phyloP scores from a whole-genome alignment of 768 basidiomycete genomes.

The Rhizopogon salebrosus region DNA sequence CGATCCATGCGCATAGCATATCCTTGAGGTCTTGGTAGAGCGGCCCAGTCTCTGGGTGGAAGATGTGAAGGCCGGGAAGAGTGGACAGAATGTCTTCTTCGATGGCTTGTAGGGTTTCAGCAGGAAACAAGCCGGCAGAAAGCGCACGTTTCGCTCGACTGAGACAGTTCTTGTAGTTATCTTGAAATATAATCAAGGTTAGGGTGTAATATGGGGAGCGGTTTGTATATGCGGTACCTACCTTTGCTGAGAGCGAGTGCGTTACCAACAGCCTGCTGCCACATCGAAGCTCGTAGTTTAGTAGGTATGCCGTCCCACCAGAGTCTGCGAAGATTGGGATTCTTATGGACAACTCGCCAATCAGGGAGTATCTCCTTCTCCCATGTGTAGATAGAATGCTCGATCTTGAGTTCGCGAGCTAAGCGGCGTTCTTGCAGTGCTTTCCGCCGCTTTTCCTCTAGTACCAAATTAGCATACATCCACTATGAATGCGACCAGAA shows the following conservation, averaged over 20 bases:
- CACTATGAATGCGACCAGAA: neutral
- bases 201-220: neutral
- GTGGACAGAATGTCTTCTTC: conserved; percentile 74
- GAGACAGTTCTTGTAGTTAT: conserved; percentile 66
- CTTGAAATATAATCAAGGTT: conserved; percentile 30
- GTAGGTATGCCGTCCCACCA: conserved; percentile 92
- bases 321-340: conserved; percentile 57
- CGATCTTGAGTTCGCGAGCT: conserved; percentile 60
- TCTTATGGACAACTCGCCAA: conserved; percentile 70
- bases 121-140: conserved; percentile 60
- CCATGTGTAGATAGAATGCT: conserved; percentile 70
- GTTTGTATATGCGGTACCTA: conserved; percentile 21
- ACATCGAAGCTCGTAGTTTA: conserved; percentile 72
- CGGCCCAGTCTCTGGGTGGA: conserved; percentile 70
- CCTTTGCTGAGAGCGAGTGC: conserved; percentile 79
- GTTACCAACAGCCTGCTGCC: conserved; percentile 86
- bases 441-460: conserved; percentile 69
- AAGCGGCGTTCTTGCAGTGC: conserved; percentile 58
- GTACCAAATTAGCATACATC: neutral
- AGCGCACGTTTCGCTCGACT: conserved; percentile 72
- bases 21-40: conserved; percentile 80
- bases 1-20: conserved; percentile 83
- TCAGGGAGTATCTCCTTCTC: conserved; percentile 77
- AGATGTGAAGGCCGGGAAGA: conserved; percentile 75
- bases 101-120: conserved; percentile 53